Evolutionary conservation across 768 basidiomycete genomes (phyloP).

Genomic region (Boletus rubropictus): DNA sequence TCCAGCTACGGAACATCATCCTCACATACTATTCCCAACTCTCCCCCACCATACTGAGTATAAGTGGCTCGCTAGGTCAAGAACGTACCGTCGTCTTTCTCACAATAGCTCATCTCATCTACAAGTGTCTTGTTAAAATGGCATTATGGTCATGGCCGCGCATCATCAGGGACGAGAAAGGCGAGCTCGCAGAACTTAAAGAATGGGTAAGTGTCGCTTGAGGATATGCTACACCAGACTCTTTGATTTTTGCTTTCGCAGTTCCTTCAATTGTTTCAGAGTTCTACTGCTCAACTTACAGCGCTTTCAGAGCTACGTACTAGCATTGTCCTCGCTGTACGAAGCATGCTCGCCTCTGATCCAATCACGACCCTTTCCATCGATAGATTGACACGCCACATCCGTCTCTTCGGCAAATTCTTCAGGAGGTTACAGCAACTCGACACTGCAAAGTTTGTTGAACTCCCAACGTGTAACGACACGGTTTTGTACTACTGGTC

Average conservation of each 20-base stretch:
- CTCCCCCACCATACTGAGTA: conserved; percentile 28
- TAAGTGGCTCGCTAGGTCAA: conserved; percentile 33
- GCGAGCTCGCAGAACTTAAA: conserved; percentile 40
- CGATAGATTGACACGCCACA: conserved; percentile 59
- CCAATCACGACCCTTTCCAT: conserved; percentile 43
- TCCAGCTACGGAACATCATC: conserved; percentile 46
- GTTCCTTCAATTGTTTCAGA: conserved; percentile 59
- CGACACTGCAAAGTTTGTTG: conserved; percentile 51
- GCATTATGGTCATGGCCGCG: conserved; percentile 66
- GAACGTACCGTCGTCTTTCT: conserved; percentile 42
- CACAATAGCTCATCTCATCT: conserved; percentile 58
- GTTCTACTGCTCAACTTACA: conserved; percentile 52
- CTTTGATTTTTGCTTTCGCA: conserved; percentile 25
- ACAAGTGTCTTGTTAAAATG: conserved; percentile 71
- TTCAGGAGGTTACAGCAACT: conserved; percentile 72
- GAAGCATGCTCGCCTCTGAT: conserved; percentile 29
- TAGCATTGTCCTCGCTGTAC: conserved; percentile 42
- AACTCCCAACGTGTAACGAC: conserved; percentile 56
- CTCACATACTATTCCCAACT: conserved; percentile 57
- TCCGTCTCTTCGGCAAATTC: conserved; percentile 71
- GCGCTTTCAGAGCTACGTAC: conserved; percentile 54
- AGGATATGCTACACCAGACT: background rate
- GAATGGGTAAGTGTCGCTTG: conserved; percentile 45
- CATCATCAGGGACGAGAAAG: conserved; percentile 38
- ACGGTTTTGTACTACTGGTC: conserved; percentile 79